phyloP scores from a whole-genome alignment of 768 basidiomycete genomes.

The Lentinula lateritia region DNA sequence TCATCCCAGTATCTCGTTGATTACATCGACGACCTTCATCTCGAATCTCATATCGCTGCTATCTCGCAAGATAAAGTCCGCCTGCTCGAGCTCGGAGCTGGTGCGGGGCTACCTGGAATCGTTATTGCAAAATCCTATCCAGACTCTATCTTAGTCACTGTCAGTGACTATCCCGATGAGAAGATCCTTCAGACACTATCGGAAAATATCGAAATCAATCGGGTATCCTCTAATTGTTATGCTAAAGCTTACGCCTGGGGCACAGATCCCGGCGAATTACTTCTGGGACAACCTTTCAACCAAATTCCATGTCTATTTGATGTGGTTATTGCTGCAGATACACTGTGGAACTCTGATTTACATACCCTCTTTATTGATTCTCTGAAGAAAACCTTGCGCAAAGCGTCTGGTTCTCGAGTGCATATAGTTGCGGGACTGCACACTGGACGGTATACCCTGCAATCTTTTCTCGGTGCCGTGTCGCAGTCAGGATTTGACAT shows the following conservation, averaged over 20 bases:
- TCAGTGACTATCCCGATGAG: conserved; percentile 71
- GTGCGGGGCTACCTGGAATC: conserved; percentile 71
- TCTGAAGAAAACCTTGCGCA: conserved; percentile 42
- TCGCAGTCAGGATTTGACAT: conserved; percentile 36
- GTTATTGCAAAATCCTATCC: conserved; percentile 47
- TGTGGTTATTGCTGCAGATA: conserved; percentile 67
- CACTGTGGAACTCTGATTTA: conserved; percentile 66
- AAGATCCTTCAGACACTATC: conserved; percentile 50
- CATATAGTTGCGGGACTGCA: conserved; percentile 73
- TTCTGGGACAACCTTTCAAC: conserved; percentile 2
- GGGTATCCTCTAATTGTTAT: conserved; percentile 39
- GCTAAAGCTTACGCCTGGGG: conserved; percentile 66
- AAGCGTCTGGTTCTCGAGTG: conserved; percentile 37
- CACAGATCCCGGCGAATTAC: conserved; percentile 32
- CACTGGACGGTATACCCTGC: conserved; percentile 69
- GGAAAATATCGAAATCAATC: conserved; percentile 52
- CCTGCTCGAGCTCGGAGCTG: conserved; percentile 72
- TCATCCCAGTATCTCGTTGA: conserved; percentile 65
- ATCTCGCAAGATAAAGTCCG: conserved; percentile 10
- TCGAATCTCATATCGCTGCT: conserved; percentile 23
- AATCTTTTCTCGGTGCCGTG: conserved; percentile 47
- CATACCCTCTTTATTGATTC: conserved; percentile 52
- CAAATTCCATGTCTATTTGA: conserved; percentile 38
- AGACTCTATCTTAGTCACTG: conserved; percentile 33
- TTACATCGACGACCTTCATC: conserved; percentile 44